Evolutionary conservation across 352 stramenopile species (phyloP), one percentile per base, ranked within the genome.

Genomic region (Globisporangium camurandrum): DNA sequence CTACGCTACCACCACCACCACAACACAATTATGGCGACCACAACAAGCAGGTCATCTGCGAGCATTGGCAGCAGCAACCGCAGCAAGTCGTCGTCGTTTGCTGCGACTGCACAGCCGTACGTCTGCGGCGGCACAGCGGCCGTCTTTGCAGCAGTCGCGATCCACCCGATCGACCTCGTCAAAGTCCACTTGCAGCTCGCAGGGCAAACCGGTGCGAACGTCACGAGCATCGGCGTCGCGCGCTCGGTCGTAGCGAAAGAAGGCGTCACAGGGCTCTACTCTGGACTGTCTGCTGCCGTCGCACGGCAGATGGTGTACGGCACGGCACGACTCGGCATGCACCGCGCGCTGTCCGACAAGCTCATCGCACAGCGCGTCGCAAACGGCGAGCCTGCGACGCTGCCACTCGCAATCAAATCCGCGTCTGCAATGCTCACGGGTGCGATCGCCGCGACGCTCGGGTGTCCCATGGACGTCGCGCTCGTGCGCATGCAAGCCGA

Each of bases 401-500:
- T 93, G 46, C 79, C 82, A 16, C 64, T 91, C 26, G 72, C 69
- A 1, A 39, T 91, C 62, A 93, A 93, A 64, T 88, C 77, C 4
- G 43, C 65, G 23, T 86, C 77, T 19, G 82, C 79, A 28, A 89
- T 91, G 52, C 59, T 69, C 19, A 91, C 82, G 11, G 82, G 82
- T 34, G 82, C 59, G 6, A 84, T 98, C 61, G 95, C 92, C 4
- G 96, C 97, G 30, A 97, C 89, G 36, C 95, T 99, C 31, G 96
- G 97, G 27, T 99, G 95, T 37, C 97, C 97, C 20, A 98, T 99
- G 73, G 96, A 99, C 60, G 95, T 98, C 16, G 86, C 97, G 14
- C 81, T 99, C 17, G 96, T 99, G 53, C 78, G 96, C 51, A 97
- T 99, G 81, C 97, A 99, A 70, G 86, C 91, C 42, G 97, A 99